Evolutionary conservation across 2,329 filamentous ascomycete species (phyloP), one percentile per base, ranked within the genome.

Genomic region (Beauveria australis): DNA sequence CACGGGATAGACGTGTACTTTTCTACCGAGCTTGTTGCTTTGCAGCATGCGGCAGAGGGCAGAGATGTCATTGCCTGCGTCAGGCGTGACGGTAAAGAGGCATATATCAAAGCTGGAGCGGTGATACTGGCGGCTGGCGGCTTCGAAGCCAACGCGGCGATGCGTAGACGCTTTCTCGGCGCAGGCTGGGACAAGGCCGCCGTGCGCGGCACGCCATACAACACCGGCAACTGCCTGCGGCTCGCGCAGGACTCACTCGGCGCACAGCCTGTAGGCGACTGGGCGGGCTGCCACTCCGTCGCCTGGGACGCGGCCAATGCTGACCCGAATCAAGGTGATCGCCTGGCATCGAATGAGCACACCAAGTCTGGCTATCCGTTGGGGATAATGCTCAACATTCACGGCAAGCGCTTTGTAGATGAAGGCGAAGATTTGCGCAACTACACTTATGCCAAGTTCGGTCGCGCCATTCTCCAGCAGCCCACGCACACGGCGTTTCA

Each of bases 291-390:
- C 65, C 86, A 89, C 67, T 81, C 82, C 1, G 81, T 82, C 0
- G 80, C 80, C 5, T 89, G 86, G 86, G 86, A 89, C 66, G 83
- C 83, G 1, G 80, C 87, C 66, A 6, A 52, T 10, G 80, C 85
- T 0, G 76, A 80, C 0, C 69, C 78, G 0, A 68, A 83, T 63
- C 73, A 73, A 0, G 86, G 86, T 4, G 81, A 88, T 64, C 77
- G 82, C 2, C 72, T 72, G n/a, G 71, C 82, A 2, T 85, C 85
- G 3, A 89, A 89, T 66, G 80, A 88, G 68, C 87, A 81, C 67
- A 89, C 86, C 7, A 89, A 89, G 67, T 86, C 82, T 0, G 86
- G 86, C 1, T 89, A 89, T 64, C 85, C 86, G 0, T 74, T 89
- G 0, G 86, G 86, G 0, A 64, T 89, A 14, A 88, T 87, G 80